Base-by-base conservation (phyloP, 202 grass and related monocot genomes). In the Carex arenaria region DNA sequence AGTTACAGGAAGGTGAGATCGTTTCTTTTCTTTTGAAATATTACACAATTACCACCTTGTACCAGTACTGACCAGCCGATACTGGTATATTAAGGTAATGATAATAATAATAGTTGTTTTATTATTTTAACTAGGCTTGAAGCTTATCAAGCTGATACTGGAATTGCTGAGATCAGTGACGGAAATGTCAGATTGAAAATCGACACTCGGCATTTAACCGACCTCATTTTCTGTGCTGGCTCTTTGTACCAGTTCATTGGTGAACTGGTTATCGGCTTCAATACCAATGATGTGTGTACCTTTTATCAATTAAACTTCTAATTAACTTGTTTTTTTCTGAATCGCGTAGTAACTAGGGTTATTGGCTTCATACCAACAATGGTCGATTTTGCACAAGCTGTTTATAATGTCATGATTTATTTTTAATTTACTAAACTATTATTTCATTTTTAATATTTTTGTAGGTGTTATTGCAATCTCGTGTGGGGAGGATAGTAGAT, bases 381-480 rank as follows among this genome's bases (percentile, higher is more conserved):
- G 40, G 26, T 26, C 26, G 26, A 26, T 26, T 26, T 26, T 26
- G 26, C 26, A 1, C 26, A 26, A 26, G 26, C 12, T 66, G 4
- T 4, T 66, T 65, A 3, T 4, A 31, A 36, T 5, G 1, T 15
- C 28, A 17, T 17, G 28, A 4, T 66, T 66, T 34, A 32, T 17
- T 66, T 15, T 20, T 36, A 3, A 36, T 36, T 36, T 36, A 32
- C 4, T 31, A 20, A 64, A 5, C 8, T 66, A 17, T 17, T 66
- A 3, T 0, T 36, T 14, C 4, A 34, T 34, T 66, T 31, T 32
- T 26, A 36, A 66, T 9, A 26, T 79, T 36, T 70, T 38, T 65
- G 74, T 84, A 97, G 92, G 84, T 81, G 40, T 62, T 89, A 84
- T 84, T 93, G 34, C 88, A 89, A 64, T 88, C 92, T 34, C 87